Conservation (phyloP, 495 filamentous ascomycete genomes). For the Cenococcum geophilum region DNA sequence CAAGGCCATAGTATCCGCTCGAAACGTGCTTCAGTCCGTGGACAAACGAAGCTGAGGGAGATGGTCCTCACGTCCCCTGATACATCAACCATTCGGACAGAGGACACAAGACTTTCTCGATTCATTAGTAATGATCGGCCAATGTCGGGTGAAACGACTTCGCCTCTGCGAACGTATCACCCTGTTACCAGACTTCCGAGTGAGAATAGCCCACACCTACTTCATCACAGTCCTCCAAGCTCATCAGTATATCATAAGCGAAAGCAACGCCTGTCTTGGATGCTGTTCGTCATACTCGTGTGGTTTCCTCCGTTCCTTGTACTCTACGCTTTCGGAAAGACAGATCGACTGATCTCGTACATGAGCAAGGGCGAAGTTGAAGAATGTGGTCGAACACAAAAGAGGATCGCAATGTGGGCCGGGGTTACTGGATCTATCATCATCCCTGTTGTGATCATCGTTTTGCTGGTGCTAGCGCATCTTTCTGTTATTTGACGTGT, state of each 20-base stretch:
- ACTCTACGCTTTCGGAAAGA: slow-evolving; percentile 13
- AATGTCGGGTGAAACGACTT: slow-evolving; percentile 12
- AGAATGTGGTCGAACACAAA: slow-evolving; percentile 4
- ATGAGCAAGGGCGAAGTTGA: slow-evolving; percentile 12
- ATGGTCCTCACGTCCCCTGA: slow-evolving; percentile 21
- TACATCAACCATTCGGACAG: slow-evolving; percentile 1
- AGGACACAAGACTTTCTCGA: slow-evolving; percentile 7
- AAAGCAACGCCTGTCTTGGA: neutral
- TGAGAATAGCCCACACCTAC: neutral
- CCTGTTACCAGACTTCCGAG: neutral
- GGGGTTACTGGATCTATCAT: slow-evolving; percentile 8
- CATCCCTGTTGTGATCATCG: slow-evolving; percentile 3
- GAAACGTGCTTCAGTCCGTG: slow-evolving; percentile 17
- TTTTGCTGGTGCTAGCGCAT: slow-evolving; percentile 13
- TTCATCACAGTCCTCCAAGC: neutral
- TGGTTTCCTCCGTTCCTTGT: slow-evolving; percentile 21
- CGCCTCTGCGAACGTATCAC: slow-evolving; percentile 9
- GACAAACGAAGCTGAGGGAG: slow-evolving; percentile 26
- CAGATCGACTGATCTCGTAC: slow-evolving; percentile 9
- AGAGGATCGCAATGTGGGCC: slow-evolving; percentile 12
- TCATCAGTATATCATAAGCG: neutral
- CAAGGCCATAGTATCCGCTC: neutral
- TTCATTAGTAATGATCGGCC: slow-evolving; percentile 10
- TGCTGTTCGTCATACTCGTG: slow-evolving; percentile 20
- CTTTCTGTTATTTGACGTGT: slow-evolving; percentile 1